Evolutionary conservation across 2,329 filamentous ascomycete genomes (phyloP).

Genomic region (Aspergillus eucalypticola): DNA sequence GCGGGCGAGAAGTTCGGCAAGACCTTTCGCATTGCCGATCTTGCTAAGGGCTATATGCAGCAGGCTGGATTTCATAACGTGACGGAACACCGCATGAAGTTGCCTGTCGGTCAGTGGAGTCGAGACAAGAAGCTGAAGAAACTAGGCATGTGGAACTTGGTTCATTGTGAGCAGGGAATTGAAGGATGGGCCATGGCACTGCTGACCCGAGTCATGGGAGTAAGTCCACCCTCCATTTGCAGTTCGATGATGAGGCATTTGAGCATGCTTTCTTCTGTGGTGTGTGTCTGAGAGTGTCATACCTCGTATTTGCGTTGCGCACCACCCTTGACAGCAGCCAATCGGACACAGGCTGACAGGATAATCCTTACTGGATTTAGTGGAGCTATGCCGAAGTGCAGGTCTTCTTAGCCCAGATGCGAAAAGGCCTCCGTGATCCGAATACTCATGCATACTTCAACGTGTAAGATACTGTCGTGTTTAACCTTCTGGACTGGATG

Average conservation of each 20-base stretch:
- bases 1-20: slow-evolving; percentile 33
- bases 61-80: slow-evolving; percentile 33
- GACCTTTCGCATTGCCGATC: slow-evolving; percentile 27
- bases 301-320: not conserved
- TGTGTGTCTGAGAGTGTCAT: not conserved
- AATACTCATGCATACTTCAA: slow-evolving; percentile 25
- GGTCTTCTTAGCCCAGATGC: slow-evolving; percentile 26
- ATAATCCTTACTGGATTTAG: slow-evolving; percentile 10
- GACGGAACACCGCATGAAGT: slow-evolving; percentile 29
- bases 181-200: slow-evolving; percentile 36
- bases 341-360: not conserved
- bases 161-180: slow-evolving; percentile 31
- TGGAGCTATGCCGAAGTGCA: slow-evolving; percentile 27
- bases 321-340: not conserved
- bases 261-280: not conserved
- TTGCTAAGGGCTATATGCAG: slow-evolving; percentile 27
- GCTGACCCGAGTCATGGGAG: slow-evolving; percentile 32
- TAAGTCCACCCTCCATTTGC: slow-evolving; percentile 14
- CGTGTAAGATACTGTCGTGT: slow-evolving; percentile 19
- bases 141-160: slow-evolving; percentile 29
- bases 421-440: slow-evolving; percentile 24
- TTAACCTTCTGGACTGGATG: not conserved
- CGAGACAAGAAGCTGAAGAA: slow-evolving; percentile 29
- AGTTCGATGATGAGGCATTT: not conserved
- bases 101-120: slow-evolving; percentile 34